Base-by-base conservation (phyloP, 2,329 filamentous ascomycete genomes). In the Onygenales sp. region DNA sequence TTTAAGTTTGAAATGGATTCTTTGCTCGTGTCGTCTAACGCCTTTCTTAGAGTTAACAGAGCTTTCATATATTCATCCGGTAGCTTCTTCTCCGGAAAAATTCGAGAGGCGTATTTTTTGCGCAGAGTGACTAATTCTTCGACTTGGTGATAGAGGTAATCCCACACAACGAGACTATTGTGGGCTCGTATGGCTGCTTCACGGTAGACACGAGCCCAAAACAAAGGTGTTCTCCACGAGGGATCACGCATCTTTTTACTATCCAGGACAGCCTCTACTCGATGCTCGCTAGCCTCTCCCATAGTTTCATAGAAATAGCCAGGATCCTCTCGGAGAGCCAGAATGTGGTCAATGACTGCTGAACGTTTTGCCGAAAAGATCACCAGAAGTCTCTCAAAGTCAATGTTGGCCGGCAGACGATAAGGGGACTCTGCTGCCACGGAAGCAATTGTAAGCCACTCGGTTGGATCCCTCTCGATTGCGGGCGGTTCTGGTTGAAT, bases 301-400 rank as follows among this genome's bases (percentile, higher is more conserved):
- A 81, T 43, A 0, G 64, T 52, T 1, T 77, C 68, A 3, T 69
- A 64, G 57, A 83, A 84, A 63, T 82, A 83, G 0, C 65, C 65
- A 0, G 81, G 80, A 60, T 85, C 82, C 58, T 85, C 81, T 7
- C 80, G 72, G 2, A 85, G 65, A 0, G 71, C 60, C 73, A 74
- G 79, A 0, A 82, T 43, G 58, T 83, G 78, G 61, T 84, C 80
- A 52, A 80, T 73, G 0, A 73, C 72, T 3, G 70, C 69, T 0
- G 67, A 60, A 0, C 59, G 59, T 55, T 69, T 73, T 0, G 76
- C 75, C 2, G 60, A 61, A 0, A 80, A 64, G 3, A 83, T 59
- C 1, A 65, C 61, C 41, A 72, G 65, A 0, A 84, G 65, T 0
- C 71, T 69, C 0, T 48, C 57, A 1, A 82, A 63, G 56, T 83